Evolutionary conservation across 139 green algal genomes (phyloP), one percentile per base, ranked within the genome.

Genomic region (Bryopsis sp.): DNA sequence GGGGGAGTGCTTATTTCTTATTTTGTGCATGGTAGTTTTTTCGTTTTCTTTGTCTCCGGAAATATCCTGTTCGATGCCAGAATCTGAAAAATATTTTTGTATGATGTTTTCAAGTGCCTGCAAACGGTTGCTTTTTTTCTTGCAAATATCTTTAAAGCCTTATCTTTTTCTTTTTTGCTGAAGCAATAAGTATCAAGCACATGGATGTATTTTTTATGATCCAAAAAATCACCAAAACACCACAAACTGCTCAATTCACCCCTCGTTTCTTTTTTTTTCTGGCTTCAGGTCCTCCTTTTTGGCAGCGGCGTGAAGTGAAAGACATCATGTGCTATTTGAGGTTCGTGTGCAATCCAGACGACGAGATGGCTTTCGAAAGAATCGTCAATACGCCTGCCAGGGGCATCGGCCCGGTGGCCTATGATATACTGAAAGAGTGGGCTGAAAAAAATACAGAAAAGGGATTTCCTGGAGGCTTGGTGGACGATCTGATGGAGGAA

Each of bases 251-350:
- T 7, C 58, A 85, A 68, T 70, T 74, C 31, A 43, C 19, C 29
- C 47, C 15, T 2, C 34, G 43, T 37, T 47, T 89, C 0, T 73
- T 66, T 1, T 89, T 81, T 24, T 36, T 75, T 24, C 34, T 89
- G 22, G 29, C 86, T 24, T 79, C 79, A 0, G 83, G 79, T 5
- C 61, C 65, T 24, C 69, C 72, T 32, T 90, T 89, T 60, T 89
- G 75, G 75, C 34, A 50, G 8, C 61, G 28, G 24, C 37, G 15
- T 31, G 58, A 70, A 6, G 39, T 77, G 58, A 79, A 84, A 57
- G 81, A 89, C 59, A 33, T 81, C 6, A 50, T 89, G 47, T 74
- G 77, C 2, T 90, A 88, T 73, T 60, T 89, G 48, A 71, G 75
- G 2, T 58, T 88, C 62, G 66, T 77, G 0, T 50, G 67, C 32